phyloP scores from a whole-genome alignment of 139 green algal species.

The Pleodorina starrii region DNA sequence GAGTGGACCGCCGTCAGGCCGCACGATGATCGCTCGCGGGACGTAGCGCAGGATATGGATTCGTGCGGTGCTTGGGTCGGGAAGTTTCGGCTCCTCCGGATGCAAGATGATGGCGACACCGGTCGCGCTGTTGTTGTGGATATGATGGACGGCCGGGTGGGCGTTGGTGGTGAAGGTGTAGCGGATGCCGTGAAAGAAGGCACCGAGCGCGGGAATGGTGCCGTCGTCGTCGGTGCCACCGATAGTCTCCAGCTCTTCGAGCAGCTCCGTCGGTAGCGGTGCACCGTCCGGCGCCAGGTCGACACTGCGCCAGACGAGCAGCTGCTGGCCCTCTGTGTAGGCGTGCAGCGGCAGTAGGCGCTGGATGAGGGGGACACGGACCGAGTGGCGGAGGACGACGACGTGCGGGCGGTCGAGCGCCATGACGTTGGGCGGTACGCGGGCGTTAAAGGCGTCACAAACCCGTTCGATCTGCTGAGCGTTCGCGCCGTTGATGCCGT shows the following conservation, averaged over 20 bases:
- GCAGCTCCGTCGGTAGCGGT: neutral
- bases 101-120: neutral
- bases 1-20: neutral
- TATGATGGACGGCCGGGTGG: neutral
- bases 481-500: neutral
- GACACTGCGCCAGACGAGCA: slow-evolving; percentile 6
- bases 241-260: neutral
- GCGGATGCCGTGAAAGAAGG: neutral
- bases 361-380: neutral
- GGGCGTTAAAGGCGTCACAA: neutral
- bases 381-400: neutral
- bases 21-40: neutral
- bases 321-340: neutral
- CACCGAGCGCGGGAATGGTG: neutral
- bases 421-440: neutral
- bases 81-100: neutral
- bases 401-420: neutral
- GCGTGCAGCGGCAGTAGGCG: neutral
- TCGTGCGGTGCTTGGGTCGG: neutral
- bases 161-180: slow-evolving; percentile 9
- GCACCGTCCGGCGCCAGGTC: neutral
- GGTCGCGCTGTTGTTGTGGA: neutral
- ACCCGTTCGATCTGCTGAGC: neutral
- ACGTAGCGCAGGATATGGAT: neutral
- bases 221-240: neutral